These are phyloP conservation scores for Pythium brassicae DNA, from an alignment of 352 stramenopile genomes.

Conservation along the genomic window DNA sequence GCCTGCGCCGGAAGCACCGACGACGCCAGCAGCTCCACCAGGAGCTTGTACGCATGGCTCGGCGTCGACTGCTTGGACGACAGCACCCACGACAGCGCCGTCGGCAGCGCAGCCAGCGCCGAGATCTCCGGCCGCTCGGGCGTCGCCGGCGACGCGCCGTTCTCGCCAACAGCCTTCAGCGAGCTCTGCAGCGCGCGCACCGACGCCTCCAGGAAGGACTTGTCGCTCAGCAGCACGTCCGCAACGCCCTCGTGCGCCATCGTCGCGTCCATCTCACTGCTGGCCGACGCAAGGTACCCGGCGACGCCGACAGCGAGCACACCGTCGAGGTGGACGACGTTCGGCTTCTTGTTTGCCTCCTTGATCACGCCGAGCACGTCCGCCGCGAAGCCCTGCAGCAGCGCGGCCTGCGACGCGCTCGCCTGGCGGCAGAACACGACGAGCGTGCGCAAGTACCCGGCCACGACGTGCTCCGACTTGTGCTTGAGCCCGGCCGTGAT, in stretches of 20 bases:
- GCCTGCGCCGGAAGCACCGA: slow-evolving; percentile 45
- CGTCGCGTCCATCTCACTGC: slow-evolving; percentile 48
- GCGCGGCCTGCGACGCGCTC: slow-evolving; percentile 20
- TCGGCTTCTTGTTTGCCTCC: slow-evolving; percentile 76
- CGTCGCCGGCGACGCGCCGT: slow-evolving; percentile 9
- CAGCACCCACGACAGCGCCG: slow-evolving; percentile 63
- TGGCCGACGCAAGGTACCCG: slow-evolving; percentile 49
- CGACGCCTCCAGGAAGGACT: slow-evolving; percentile 46
- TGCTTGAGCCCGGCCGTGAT: slow-evolving; percentile 59
- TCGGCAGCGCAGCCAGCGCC: slow-evolving; percentile 42
- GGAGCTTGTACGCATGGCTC: slow-evolving; percentile 41
- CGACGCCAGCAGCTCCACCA: slow-evolving; percentile 58
- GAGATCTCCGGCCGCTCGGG: slow-evolving; percentile 54
- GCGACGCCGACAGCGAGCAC: slow-evolving; percentile 64
- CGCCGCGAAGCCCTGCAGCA: slow-evolving; percentile 30
- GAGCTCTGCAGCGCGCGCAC: slow-evolving; percentile 33
- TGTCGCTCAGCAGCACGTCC: slow-evolving; percentile 35
- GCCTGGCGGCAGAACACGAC: slow-evolving; percentile 37
- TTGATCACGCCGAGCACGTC: slow-evolving; percentile 55
- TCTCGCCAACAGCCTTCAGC: slow-evolving; percentile 15
- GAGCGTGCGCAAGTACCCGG: slow-evolving; percentile 57
- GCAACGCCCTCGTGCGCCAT: slow-evolving; percentile 51
- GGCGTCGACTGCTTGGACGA: slow-evolving; percentile 52
- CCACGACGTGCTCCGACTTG: slow-evolving; percentile 69
- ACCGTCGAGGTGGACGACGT: slow-evolving; percentile 69